phyloP scores from a whole-genome alignment of 2,329 filamentous ascomycete genomes.

The Colletotrichum tropicicola region DNA sequence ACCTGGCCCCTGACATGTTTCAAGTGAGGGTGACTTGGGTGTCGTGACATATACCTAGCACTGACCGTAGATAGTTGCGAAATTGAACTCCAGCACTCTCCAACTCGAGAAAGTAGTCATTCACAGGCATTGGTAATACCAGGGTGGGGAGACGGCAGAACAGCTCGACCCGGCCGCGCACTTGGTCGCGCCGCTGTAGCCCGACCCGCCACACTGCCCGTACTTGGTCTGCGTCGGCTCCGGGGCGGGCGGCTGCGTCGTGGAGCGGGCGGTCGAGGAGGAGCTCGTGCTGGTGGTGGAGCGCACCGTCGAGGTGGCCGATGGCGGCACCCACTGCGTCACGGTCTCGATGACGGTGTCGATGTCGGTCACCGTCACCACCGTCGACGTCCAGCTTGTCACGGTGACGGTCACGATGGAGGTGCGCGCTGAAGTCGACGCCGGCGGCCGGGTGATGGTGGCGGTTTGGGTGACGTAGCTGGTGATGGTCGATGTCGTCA shows the following conservation, averaged over 20 bases:
- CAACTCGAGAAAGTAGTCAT: neutral
- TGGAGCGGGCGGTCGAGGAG: neutral
- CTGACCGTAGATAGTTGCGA: too few relatives aligned
- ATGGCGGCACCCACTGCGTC: slow-evolving; percentile 13
- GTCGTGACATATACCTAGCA: too few relatives aligned
- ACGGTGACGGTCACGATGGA: slow-evolving; percentile 9
- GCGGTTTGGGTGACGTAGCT: neutral
- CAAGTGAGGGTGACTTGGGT: too few relatives aligned
- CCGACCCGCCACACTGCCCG: slow-evolving; percentile 26
- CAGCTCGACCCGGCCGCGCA: slow-evolving; percentile 23
- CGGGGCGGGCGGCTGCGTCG: slow-evolving; percentile 5
- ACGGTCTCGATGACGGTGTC: slow-evolving; percentile 23
- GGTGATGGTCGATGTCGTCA: neutral
- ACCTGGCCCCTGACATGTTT: too few relatives aligned
- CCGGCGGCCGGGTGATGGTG: neutral
- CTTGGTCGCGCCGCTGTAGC: slow-evolving; percentile 15
- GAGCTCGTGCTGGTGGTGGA: neutral
- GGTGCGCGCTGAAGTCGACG: neutral
- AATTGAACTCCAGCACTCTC: too few relatives aligned
- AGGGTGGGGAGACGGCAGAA: slow-evolving; percentile 10
- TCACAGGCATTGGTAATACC: slow-evolving; percentile 26
- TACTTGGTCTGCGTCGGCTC: slow-evolving; percentile 27
- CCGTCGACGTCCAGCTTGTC: slow-evolving; percentile 20
- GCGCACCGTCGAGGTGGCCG: neutral
- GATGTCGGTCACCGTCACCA: slow-evolving; percentile 5